Evolutionary conservation across 768 basidiomycete species (phyloP).

Genomic region (Termitomyces sp.): DNA sequence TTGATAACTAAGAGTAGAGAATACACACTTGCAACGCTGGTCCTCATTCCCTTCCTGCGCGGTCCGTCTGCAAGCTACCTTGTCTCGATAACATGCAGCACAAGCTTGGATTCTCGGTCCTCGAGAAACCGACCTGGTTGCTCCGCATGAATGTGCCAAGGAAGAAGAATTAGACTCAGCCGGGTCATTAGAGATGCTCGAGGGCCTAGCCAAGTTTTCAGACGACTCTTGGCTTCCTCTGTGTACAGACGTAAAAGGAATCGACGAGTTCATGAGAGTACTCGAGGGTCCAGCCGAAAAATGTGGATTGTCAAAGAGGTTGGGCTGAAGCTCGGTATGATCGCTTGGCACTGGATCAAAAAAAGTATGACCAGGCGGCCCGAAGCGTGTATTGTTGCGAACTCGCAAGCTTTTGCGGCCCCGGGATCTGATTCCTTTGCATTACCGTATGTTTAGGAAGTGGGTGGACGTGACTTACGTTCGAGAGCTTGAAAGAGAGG

Average conservation of each 20-base stretch:
- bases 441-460: background rate
- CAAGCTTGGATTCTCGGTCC: background rate
- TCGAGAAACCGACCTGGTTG: too few relatives aligned
- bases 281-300: too few relatives aligned
- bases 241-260: too few relatives aligned
- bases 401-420: background rate
- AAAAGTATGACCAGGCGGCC: too few relatives aligned
- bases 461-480: background rate
- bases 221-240: too few relatives aligned
- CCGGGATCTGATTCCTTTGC: background rate
- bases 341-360: background rate
- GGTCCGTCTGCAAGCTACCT: conserved; percentile 5
- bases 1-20: background rate
- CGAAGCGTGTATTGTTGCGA: background rate
- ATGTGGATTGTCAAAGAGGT: too few relatives aligned
- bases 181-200: background rate
- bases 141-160: background rate
- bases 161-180: background rate
- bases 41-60: background rate
- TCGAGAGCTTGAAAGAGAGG: background rate
- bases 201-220: too few relatives aligned
- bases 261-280: background rate
- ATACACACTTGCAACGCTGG: conserved; percentile 4
- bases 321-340: background rate
- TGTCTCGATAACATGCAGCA: conserved; percentile 1